Evolutionary conservation across 305 asterid species (phyloP), one percentile per base, ranked within the genome.

Genomic region (Ilex paraguariensis): DNA sequence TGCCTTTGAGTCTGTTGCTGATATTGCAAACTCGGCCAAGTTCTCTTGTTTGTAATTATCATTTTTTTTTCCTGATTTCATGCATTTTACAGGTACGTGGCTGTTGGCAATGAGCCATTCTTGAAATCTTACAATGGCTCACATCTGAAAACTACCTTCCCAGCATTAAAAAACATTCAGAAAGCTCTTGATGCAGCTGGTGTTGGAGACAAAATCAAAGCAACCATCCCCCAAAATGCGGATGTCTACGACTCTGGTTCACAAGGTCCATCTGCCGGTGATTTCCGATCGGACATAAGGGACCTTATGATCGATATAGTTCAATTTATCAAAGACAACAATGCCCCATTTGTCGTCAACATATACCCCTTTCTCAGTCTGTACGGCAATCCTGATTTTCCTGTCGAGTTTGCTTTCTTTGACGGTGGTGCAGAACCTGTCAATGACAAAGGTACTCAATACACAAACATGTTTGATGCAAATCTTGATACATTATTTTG

Each of bases 51-150:
- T 21, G 28, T 21, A 21, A 21, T 21, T 57, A 51, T 61, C 15
- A 6, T 11, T 28, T 40, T 32, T 32, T 4, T 60, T 33, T 4
- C 31, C 45, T 42, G 11, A 14, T 44, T 46, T 54, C 11, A 10
- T 11, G 31, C 28, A 17, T 49, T 48, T n/a, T 32, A 36, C 56
- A 87, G 96, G 77, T 75, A 72, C 11, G 70, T 88, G 9, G 91
- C 95, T 0, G 95, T 88, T 7, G 96, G 95, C 55, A 88, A 88
- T 28, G 96, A 86, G 64, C 95, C 96, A 2, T 85, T 88, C 64
- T 55, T 88, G 74, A 70, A 48, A 42, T 14, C 87, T 44, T 88
- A 88, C 79, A 82, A 85, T 5, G 88, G 91, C 7, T 64, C 91
- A 31, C 74, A 72, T 62, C 0, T 62, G 12, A 53, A 65, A 10